Evolutionary conservation across 2,329 filamentous ascomycete species (phyloP).

Genomic region (Lecanicillium sp.): DNA sequence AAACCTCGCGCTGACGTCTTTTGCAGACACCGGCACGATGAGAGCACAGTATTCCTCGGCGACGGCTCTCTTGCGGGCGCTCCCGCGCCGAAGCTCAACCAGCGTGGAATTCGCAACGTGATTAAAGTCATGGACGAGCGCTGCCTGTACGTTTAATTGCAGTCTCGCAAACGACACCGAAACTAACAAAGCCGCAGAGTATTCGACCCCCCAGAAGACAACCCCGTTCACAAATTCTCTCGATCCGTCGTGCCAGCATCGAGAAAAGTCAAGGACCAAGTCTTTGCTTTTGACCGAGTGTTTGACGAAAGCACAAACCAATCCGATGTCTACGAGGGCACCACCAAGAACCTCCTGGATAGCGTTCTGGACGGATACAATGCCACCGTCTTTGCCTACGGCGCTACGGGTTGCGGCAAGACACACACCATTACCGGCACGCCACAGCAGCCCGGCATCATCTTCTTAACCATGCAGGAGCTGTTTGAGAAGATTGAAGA

Average conservation of each 20-base stretch:
- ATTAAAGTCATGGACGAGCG: slow-evolving; percentile 96
- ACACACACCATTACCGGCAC: slow-evolving; percentile 97
- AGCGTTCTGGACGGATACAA: slow-evolving; percentile 97
- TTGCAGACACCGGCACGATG: slow-evolving; percentile 58
- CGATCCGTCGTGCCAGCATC: slow-evolving; percentile 72
- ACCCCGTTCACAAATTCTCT: slow-evolving; percentile 79
- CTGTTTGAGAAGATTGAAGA: slow-evolving; percentile 95
- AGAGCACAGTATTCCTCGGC: slow-evolving; percentile 86
- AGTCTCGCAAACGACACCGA: too few species aligned
- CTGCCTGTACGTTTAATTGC: slow-evolving; percentile 91
- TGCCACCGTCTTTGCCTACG: slow-evolving; percentile 96
- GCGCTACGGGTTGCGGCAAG: slow-evolving; percentile 95
- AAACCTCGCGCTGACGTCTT: slow-evolving; percentile 10
- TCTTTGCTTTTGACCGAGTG: slow-evolving; percentile 91
- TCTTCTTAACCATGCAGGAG: slow-evolving; percentile 98
- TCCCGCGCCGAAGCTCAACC: slow-evolving; percentile 74
- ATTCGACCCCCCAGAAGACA: slow-evolving; percentile 95
- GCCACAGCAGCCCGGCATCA: slow-evolving; percentile 87
- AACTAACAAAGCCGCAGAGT: slow-evolving; percentile 54
- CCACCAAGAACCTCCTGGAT: slow-evolving; percentile 81
- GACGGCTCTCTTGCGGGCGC: slow-evolving; percentile 89
- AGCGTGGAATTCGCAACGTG: slow-evolving; percentile 81
- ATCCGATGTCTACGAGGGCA: slow-evolving; percentile 89
- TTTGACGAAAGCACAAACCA: slow-evolving; percentile 95
- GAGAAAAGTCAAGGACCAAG: slow-evolving; percentile 94